Evolutionary conservation across 2,329 filamentous ascomycete species (phyloP), one percentile per base, ranked within the genome.

Genomic region (Aspergillus oerlinghausenensis): DNA sequence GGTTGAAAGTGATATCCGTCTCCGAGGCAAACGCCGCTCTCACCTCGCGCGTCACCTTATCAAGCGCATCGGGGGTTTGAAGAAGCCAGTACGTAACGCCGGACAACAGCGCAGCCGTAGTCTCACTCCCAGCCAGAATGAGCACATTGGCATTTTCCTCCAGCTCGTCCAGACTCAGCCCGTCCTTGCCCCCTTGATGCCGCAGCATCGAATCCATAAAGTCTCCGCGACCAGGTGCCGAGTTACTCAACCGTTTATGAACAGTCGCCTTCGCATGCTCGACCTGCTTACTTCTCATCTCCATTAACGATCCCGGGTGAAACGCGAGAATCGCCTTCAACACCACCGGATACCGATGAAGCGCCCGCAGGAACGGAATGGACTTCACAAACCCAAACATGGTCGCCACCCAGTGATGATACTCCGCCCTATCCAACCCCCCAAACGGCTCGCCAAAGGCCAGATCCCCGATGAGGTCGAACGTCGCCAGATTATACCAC

Each of bases 41-140:
- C 0, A 81, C 66, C 60, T 81, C 79, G 0, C 67, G 4, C 0
- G 60, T 65, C 3, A 77, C 51, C 43, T 67, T 74, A 56, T 63
- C 52, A 4, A 76, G 54, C 1, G 56, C 61, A 0, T 63, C 54
- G 0, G 75, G 75, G 38, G 71, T 70, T 7, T 47, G 54, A 17
- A 77, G 65, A 0, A 83, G 66, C 1, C 75, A 70, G 50, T 71
- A 80, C 0, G 76, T 77, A 0, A 70, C 62, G 0, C 77, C 79
- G 0, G 72, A 67, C 0, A 81, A 65, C 0, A 74, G 60, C 0
- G 77, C 79, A 0, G 78, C 78, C 0, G 77, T 80, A 0, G 79
- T 80, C 29, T 66, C 62, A 21, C 69, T 73, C 0, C 79, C 79
- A 0, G 77, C 79, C 4, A 72, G 45, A 10, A 78, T 65, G 25